A percentile compares a stretch with the other conserved stretches of the same genome.
These are phyloP conservation scores for Bipolaris sorokiniana DNA, from an alignment of 2,329 filamentous ascomycete species.

Conservation along the genomic window DNA sequence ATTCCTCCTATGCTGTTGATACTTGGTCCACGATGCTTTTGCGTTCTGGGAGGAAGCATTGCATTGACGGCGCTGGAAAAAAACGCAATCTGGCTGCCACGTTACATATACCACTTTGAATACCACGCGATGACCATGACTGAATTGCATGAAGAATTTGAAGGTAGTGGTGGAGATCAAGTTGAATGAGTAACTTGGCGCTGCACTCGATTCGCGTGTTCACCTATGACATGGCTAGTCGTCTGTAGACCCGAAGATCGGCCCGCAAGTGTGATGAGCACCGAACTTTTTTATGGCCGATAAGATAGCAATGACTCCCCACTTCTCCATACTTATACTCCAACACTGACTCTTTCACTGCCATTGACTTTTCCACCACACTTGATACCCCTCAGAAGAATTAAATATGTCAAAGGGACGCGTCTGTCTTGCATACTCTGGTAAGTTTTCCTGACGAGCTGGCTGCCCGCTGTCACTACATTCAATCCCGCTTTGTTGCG, in stretches of 20 bases:
- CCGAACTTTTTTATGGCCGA: constrained; percentile 25
- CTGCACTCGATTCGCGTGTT: neutral
- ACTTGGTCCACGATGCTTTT: constrained; percentile 5
- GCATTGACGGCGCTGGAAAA: constrained; percentile 17
- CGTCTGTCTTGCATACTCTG: constrained; percentile 59
- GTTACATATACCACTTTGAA: constrained; percentile 15
- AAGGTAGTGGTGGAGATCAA: neutral
- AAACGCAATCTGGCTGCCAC: neutral
- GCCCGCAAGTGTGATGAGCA: constrained; percentile 23
- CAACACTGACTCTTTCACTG: constrained; percentile 15
- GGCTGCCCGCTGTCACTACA: neutral
- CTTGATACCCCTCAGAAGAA: constrained; percentile 9
- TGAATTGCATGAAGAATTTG: neutral
- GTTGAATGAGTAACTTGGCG: neutral
- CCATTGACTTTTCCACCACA: constrained; percentile 14
- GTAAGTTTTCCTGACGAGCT: constrained; percentile 26
- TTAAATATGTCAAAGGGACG: constrained; percentile 50
- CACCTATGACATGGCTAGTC: constrained; percentile 6
- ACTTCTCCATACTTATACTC: constrained; percentile 23
- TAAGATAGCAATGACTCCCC: constrained; percentile 25
- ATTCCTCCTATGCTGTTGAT: neutral
- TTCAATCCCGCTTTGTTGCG: neutral
- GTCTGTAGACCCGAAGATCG: constrained; percentile 26
- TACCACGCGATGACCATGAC: neutral
- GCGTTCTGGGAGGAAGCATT: constrained; percentile 4